These are phyloP conservation scores for Nematodospora valgi DNA, from an alignment of 805 yeast species.

Conservation along the genomic window DNA sequence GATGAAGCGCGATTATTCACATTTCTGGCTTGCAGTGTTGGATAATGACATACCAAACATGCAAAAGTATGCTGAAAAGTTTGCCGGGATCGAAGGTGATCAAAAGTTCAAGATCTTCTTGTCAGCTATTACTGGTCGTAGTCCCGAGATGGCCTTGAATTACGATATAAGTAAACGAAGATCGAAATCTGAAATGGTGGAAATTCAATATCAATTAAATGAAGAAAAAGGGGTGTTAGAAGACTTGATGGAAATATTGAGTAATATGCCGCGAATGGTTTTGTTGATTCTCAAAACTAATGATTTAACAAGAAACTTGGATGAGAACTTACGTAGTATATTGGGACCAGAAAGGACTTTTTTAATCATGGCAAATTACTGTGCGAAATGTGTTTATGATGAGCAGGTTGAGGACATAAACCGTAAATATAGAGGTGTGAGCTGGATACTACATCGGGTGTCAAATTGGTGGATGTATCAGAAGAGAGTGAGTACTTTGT, in stretches of 20 bases:
- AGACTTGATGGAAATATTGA: conserved; percentile 74
- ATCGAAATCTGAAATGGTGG: conserved; percentile 56
- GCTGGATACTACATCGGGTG: conserved; percentile 17
- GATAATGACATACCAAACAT: conserved; percentile 65
- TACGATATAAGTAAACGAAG: conserved; percentile 57
- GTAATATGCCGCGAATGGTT: conserved; percentile 81
- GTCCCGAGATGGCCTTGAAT: conserved; percentile 68
- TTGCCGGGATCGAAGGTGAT: conserved; percentile 75
- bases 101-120: conserved; percentile 78
- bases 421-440: conserved; percentile 6
- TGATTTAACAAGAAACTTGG: conserved; percentile 85
- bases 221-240: conserved; percentile 61
- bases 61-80: conserved; percentile 68
- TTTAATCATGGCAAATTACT: conserved; percentile 83
- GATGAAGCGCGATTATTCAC: conserved; percentile 79
- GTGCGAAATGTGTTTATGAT: conserved; percentile 75
- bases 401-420: conserved; percentile 51
- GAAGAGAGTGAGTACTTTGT: conserved; percentile 27
- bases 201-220: conserved; percentile 61
- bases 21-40: conserved; percentile 86
- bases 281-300: conserved; percentile 87
- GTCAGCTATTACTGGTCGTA: conserved; percentile 94
- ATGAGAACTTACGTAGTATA: conserved; percentile 77
- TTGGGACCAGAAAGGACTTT: conserved; percentile 86
- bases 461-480: conserved; percentile 34